phyloP scores from a whole-genome alignment of 2,329 filamentous ascomycete genomes.

The Fusarium mexicanum region DNA sequence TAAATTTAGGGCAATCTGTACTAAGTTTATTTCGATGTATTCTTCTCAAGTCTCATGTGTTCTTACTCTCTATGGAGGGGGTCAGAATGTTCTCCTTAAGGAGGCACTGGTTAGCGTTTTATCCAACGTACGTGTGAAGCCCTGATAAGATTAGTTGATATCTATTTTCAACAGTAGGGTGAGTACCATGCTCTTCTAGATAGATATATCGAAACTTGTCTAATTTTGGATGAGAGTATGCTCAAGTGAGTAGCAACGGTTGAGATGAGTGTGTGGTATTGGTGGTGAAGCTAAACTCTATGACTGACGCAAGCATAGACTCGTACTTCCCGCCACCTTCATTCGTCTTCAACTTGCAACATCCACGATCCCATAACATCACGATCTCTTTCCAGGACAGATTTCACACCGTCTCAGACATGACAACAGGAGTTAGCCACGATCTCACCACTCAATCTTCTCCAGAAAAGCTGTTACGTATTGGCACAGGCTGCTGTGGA shows the following conservation, averaged over 20 bases:
- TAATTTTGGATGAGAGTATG: background rate
- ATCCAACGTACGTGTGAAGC: background rate
- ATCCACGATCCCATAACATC: background rate
- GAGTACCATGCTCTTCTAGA: background rate
- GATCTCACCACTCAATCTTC: background rate
- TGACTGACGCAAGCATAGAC: background rate
- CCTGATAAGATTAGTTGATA: background rate
- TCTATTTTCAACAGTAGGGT: background rate
- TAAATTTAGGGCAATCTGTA: too few relatives aligned
- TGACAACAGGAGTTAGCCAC: background rate
- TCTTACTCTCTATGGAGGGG: too few relatives aligned
- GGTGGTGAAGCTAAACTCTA: background rate
- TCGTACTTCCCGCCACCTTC: background rate
- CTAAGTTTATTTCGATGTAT: too few relatives aligned
- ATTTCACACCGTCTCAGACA: background rate
- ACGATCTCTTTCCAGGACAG: too few relatives aligned
- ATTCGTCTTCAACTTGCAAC: background rate
- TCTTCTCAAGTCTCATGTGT: too few relatives aligned
- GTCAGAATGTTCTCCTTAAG: background rate
- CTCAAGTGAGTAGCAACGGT: background rate
- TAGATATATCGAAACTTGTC: too few relatives aligned
- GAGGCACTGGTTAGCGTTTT: background rate
- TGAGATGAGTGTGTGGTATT: background rate
- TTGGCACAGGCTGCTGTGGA: conserved; percentile 23
- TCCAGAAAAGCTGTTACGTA: conserved; percentile 27